These are phyloP conservation scores for Cephaloascus albidus DNA, from an alignment of 805 yeast species.

Conservation along the genomic window DNA sequence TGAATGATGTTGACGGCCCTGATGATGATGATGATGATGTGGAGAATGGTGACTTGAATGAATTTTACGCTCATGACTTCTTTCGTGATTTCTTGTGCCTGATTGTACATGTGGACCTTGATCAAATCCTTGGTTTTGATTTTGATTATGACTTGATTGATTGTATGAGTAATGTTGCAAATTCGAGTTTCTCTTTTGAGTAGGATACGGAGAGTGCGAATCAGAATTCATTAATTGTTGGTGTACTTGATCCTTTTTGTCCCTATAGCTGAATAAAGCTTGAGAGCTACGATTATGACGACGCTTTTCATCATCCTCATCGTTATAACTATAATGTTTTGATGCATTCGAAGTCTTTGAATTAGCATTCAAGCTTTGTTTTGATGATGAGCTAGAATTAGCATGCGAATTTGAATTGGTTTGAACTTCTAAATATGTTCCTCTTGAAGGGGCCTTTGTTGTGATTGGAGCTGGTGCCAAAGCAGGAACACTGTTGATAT, in stretches of 20 bases:
- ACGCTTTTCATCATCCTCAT: not conserved
- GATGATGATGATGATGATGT: conserved; percentile 3
- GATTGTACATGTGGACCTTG: too few relatives aligned
- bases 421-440: not conserved
- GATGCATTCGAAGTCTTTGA: not conserved
- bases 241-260: not conserved
- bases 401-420: too few relatives aligned
- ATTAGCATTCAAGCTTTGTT: too few relatives aligned
- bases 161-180: not conserved
- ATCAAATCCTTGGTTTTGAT: not conserved
- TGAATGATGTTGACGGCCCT: not conserved
- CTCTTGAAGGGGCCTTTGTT: not conserved
- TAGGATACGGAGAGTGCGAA: not conserved
- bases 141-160: not conserved
- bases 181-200: conserved; percentile 2
- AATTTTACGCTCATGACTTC: not conserved
- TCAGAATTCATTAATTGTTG: not conserved
- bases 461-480: not conserved
- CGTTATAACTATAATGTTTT: not conserved
- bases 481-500: not conserved
- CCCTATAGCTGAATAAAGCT: not conserved
- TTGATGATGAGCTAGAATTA: too few relatives aligned
- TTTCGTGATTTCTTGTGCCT: too few relatives aligned
- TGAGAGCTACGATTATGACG: not conserved
- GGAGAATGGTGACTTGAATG: conserved; percentile 1